Base-by-base conservation (phyloP, 257 asterid genomes). In the Mitragyna speciosa region DNA sequence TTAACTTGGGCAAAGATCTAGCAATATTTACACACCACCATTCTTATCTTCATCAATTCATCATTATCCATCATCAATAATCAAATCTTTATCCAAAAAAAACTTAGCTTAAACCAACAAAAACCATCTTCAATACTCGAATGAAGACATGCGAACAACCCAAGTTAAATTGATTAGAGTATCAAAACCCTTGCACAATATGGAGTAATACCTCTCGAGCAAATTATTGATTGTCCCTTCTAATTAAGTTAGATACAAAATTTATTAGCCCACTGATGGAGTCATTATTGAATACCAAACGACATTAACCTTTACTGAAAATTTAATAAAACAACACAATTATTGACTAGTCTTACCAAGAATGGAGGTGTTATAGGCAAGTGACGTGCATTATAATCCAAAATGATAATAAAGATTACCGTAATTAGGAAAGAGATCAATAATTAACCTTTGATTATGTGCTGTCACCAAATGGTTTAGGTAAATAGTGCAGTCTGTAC, bases 401-500 rank as follows among this genome's bases (percentile, higher is more conserved):
- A 48, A 72, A 48, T 48, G n/a, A 72, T 70, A 8, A 31, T 26
- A 16, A 52, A 52, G 16, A 69, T 70, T n/a, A 24, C 15, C 7
- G 28, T 47, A 64, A 76, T 76, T 75, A 56, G 70, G 22, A 6
- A 11, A 36, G 39, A 75, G 5, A 24, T 76, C 7, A 39, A 24
- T 2, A 54, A 74, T 74, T 74, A 43, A 61, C 26, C 54, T 11
- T 12, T 59, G 16, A 20, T 47, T 15, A 76, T 65, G 74, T 66
- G 39, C 39, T 36, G 52, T 77, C 66, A 20, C 80, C 33, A 20
- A 67, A 67, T 77, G 80, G 54, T 49, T 26, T 49, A n/a, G 65
- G 51, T 76, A 48, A 49, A 20, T 67, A 1, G 2, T 22, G 30
- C 54, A 70, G 6, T 22, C 39, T 64, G 33, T 9, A 52, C 48